These are phyloP conservation scores for Microthlaspi erraticum DNA, from an alignment of 345 rosid genomes.

Conservation along the genomic window DNA sequence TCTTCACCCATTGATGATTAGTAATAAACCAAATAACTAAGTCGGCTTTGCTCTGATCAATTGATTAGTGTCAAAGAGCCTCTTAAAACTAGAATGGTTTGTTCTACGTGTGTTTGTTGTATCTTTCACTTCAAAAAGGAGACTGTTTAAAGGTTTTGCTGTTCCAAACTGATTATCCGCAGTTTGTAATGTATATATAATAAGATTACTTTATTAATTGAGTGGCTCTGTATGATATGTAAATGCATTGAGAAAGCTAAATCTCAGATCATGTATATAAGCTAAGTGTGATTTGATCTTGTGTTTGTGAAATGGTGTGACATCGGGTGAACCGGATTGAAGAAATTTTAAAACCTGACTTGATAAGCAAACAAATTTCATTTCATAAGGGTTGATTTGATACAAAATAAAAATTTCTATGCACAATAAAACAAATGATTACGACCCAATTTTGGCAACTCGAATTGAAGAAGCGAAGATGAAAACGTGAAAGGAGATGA, in stretches of 20 bases:
- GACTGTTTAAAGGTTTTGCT: not conserved
- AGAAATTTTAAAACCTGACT: not conserved
- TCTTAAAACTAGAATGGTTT: conserved; percentile 9
- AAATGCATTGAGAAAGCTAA: not conserved
- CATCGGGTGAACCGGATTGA: not conserved
- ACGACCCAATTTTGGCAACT: conserved; percentile 18
- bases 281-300: not conserved
- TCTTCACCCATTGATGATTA: conserved; percentile 8
- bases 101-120: conserved; percentile 22
- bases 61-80: conserved; percentile 19
- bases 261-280: not conserved
- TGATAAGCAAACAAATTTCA: conserved; percentile 21
- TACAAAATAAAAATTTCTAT: conserved; percentile 22
- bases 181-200: conserved; percentile 20
- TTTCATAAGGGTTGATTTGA: conserved; percentile 1
- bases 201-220: not conserved
- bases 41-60: conserved; percentile 19
- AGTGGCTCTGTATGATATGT: not conserved
- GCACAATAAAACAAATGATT: conserved; percentile 33
- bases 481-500: conserved; percentile 50
- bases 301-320: not conserved
- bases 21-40: conserved; percentile 19
- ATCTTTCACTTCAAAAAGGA: not conserved
- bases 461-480: conserved; percentile 36
- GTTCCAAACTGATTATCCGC: conserved; percentile 4